phyloP scores from a whole-genome alignment of 495 filamentous ascomycete species.

The Evansstolkia leycettana region DNA sequence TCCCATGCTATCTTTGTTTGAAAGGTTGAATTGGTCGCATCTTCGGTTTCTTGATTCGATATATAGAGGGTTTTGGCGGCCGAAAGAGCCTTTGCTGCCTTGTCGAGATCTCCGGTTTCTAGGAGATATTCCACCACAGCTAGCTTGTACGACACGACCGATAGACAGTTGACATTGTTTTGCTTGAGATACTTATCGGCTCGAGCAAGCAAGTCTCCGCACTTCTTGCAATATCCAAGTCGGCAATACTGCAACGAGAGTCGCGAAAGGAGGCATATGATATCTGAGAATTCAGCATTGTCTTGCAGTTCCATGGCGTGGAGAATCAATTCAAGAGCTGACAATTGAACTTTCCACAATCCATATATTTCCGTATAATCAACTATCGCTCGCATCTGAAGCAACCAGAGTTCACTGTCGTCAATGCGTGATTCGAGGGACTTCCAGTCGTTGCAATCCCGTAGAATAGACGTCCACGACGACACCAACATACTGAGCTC shows the following conservation, averaged over 20 bases:
- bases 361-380: constrained; percentile 75
- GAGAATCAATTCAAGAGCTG: constrained; percentile 33
- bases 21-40: constrained; percentile 15
- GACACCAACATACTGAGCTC: constrained; percentile 32
- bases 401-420: constrained; percentile 44
- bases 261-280: constrained; percentile 43
- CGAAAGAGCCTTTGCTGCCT: constrained; percentile 28
- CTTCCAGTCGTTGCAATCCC: constrained; percentile 29
- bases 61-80: constrained; percentile 24
- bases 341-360: constrained; percentile 38
- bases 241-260: constrained; percentile 62
- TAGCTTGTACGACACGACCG: constrained; percentile 49
- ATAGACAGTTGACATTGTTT: constrained; percentile 24
- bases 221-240: constrained; percentile 66
- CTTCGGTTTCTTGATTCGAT: constrained; percentile 18
- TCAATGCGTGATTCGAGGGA: constrained; percentile 47
- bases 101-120: constrained; percentile 48
- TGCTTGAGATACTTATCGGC: constrained; percentile 38
- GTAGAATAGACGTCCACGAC: constrained; percentile 25
- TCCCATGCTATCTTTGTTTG: constrained; percentile 31
- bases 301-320: constrained; percentile 41
- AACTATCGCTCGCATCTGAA: constrained; percentile 54
- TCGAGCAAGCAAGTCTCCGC: constrained; percentile 48
- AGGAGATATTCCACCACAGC: constrained; percentile 65
- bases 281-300: constrained; percentile 36